These are phyloP conservation scores for Roridomyces roridus DNA, from an alignment of 768 basidiomycete genomes.

Conservation along the genomic window DNA sequence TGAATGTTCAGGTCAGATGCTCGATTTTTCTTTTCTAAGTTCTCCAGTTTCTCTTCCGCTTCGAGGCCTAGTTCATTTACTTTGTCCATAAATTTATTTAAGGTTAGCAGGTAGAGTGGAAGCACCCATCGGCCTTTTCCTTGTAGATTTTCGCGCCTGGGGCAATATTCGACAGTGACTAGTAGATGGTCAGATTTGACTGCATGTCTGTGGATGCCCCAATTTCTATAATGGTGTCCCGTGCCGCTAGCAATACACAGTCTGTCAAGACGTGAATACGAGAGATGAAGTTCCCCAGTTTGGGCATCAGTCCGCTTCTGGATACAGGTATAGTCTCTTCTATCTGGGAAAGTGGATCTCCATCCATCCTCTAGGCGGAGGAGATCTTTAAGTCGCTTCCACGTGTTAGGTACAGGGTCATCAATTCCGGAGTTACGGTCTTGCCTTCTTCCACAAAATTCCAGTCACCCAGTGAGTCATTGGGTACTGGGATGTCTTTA, in stretches of 20 bases:
- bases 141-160: too few relatives aligned
- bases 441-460: conserved; percentile 6
- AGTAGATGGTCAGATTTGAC: too few relatives aligned
- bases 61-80: too few relatives aligned
- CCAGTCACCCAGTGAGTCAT: conserved; percentile 2
- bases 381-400: background rate
- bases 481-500: background rate
- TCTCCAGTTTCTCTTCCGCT: too few relatives aligned
- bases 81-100: too few relatives aligned
- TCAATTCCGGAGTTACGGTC: background rate
- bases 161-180: too few relatives aligned
- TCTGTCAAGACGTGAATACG: background rate
- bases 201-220: too few relatives aligned
- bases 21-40: too few relatives aligned
- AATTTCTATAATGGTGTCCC: too few relatives aligned
- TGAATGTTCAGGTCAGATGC: too few relatives aligned
- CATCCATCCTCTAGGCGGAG: conserved; percentile 1
- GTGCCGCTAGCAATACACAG: background rate
- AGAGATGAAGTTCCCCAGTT: background rate
- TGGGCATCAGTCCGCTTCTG: background rate
- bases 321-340: background rate
- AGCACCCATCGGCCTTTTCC: too few relatives aligned
- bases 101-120: too few relatives aligned
- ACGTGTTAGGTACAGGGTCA: background rate
- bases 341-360: background rate